Evolutionary conservation across 306 rosid genomes (phyloP).

Genomic region (Delonix regia): DNA sequence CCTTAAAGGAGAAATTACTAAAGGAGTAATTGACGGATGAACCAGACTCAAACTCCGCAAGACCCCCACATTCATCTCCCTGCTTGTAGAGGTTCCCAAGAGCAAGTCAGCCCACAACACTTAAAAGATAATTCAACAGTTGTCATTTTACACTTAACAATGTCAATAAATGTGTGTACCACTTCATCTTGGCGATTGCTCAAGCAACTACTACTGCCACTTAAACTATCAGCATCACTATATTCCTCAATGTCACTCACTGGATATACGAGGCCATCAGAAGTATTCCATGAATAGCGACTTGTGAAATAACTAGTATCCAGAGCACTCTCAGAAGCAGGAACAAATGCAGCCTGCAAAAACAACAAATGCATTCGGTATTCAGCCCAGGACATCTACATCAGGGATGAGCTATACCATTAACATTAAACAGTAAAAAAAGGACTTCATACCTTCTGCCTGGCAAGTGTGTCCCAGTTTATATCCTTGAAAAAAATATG

Average conservation of each 20-base stretch:
- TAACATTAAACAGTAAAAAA: constrained; percentile 12
- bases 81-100: constrained; percentile 45
- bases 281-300: constrained; percentile 89
- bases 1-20: constrained; percentile 99
- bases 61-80: constrained; percentile 95
- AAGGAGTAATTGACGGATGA: constrained; percentile 87
- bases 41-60: constrained; percentile 87
- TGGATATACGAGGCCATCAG: constrained; percentile 65
- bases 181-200: constrained; percentile 97
- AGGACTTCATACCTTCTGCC: constrained; percentile 76
- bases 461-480: constrained; percentile 98
- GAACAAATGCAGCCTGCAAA: constrained; percentile 98
- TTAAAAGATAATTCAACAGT: constrained; percentile 18
- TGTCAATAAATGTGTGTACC: constrained; percentile 53
- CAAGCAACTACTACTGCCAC: constrained; percentile 90
- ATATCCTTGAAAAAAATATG: constrained; percentile 93
- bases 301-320: constrained; percentile 97
- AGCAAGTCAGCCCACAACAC: constrained; percentile 40
- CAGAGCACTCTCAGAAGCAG: constrained; percentile 88
- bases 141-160: constrained; percentile 2
- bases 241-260: constrained; percentile 83
- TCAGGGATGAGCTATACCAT: constrained; percentile 6
- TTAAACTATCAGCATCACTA: constrained; percentile 91
- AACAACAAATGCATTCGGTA: constrained; percentile 13
- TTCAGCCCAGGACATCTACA: constrained; percentile 14